phyloP scores from a whole-genome alignment of 768 basidiomycete species.

The Nevesoporus exiguus region DNA sequence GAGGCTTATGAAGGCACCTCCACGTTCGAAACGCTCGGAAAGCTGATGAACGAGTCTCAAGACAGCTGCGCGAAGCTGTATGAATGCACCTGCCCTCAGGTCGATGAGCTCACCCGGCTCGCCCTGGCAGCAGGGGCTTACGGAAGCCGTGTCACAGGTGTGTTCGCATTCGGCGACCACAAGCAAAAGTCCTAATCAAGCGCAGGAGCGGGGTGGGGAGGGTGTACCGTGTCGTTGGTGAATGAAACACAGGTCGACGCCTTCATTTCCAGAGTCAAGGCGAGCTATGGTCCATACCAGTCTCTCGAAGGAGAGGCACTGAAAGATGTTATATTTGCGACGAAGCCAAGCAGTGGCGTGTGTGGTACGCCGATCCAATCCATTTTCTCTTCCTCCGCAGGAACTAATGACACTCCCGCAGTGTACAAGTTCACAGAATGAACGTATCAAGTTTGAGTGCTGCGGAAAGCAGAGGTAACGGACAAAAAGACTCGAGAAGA shows the following conservation, averaged over 20 bases:
- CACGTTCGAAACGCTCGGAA: constrained; percentile 54
- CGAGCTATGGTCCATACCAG: constrained; percentile 62
- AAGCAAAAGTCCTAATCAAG: neutral
- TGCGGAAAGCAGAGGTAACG: no score
- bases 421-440: constrained; percentile 31
- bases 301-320: constrained; percentile 56
- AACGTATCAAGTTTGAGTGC: neutral
- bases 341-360: constrained; percentile 78
- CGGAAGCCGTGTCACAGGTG: constrained; percentile 82
- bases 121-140: constrained; percentile 70
- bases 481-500: no score
- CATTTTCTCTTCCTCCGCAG: neutral
- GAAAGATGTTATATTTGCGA: constrained; percentile 73
- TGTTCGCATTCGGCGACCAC: neutral
- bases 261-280: constrained; percentile 62
- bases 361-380: constrained; percentile 52
- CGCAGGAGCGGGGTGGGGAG: constrained; percentile 87
- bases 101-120: constrained; percentile 64
- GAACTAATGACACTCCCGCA: neutral
- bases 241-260: constrained; percentile 54
- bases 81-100: constrained; percentile 78
- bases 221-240: constrained; percentile 82
- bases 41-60: constrained; percentile 78
- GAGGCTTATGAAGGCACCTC: constrained; percentile 16
- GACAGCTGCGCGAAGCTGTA: constrained; percentile 62